Evolutionary conservation across 1,139 yeast genomes (phyloP), one percentile per base, ranked within the genome.

Genomic region (Geotrichum candidum): DNA sequence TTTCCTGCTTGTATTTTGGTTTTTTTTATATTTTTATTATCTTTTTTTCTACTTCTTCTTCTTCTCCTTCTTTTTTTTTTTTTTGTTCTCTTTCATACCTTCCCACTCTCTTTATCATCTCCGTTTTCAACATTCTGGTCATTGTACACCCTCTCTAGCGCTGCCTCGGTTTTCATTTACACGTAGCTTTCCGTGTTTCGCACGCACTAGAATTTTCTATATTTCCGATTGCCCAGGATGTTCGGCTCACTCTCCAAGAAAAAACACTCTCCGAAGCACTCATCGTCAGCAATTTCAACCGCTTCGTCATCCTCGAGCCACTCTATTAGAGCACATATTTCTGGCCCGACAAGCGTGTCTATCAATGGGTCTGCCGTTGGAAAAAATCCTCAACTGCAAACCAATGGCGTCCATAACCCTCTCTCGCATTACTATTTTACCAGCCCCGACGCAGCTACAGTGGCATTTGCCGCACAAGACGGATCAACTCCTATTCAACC

Each of bases 281-380:
- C 48, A n/a, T 7, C 48, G 48, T 41, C 48, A 2, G 6, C 22
- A 15, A 2, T 18, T n/a, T 41, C 48, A 2, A n/a, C 48, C 10
- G 48, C 48, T 41, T 41, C 48, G 48, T 38, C 45, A 11, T 41
- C 48, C 22, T 41, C 48, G 48, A 41, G 48, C 48, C 22, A 41
- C 48, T 41, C 48, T 23, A n/a, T 46, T 13, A 38, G 58, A 15
- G 58, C 33, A 9, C 50, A 27, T 6, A 56, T 56, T 45, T 56
- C 58, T 1, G 53, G 53, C 23, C 58, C 58, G 2, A 33, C 41
- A 5, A 51, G 51, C 35, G 58, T 56, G 10, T 31, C 53, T 10
- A 38, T 45, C 33, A 56, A 56, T 25, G 58, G 58, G 48, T 15
- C 50, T 7, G 31, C 29, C 51, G 10, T 54, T 11, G 46, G 31